Evolutionary conservation across 176 grass and related monocot genomes (phyloP), one percentile per base, ranked within the genome.

Genomic region (Rhipidocladum racemiflorum): DNA sequence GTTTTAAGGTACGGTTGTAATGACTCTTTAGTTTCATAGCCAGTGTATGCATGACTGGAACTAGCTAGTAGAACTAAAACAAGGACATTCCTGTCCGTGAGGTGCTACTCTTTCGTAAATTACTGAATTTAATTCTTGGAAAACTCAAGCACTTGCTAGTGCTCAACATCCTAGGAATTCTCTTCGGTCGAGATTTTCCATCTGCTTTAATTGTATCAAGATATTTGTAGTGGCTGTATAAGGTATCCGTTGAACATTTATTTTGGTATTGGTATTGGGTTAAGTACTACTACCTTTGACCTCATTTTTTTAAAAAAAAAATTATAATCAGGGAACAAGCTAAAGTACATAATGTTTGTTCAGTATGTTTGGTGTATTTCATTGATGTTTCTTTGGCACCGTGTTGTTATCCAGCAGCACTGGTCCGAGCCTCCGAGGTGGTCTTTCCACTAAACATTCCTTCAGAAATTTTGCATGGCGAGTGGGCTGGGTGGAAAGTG

Each of bases 401-500:
- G 1, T 63, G 71, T 51, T 81, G 2, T 62, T 70, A 61, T 64
- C 63, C 55, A 56, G 35, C 16, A 29, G 45, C 35, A 89, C 64
- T 62, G 79, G 65, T 82, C 28, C 2, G 8, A 60, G 30, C 46
- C 79, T 82, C 28, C 2, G 8, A 60, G 30, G 57, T 83, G 74
- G 57, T 53, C 73, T 83, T 86, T 86, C 84, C 73, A 86, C 57
- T 83, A 17, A 32, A 73, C 10, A 4, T 13, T 78, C 45, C 79
- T 83, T 66, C 53, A 59, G 72, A 72, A 70, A 72, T 59, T 35
- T 65, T 72, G 66, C 78, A 68, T 74, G 73, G 35, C 7, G 13
- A 83, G 79, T 86, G 79, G 39, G 60, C 32, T 81, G 61, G 50
- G 39, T 83, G 66, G 83, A 86, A 86, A 86, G 79, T 83, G 73